Conservation (phyloP, 2,329 filamentous ascomycete genomes). For the Dactylellina leptospora region DNA sequence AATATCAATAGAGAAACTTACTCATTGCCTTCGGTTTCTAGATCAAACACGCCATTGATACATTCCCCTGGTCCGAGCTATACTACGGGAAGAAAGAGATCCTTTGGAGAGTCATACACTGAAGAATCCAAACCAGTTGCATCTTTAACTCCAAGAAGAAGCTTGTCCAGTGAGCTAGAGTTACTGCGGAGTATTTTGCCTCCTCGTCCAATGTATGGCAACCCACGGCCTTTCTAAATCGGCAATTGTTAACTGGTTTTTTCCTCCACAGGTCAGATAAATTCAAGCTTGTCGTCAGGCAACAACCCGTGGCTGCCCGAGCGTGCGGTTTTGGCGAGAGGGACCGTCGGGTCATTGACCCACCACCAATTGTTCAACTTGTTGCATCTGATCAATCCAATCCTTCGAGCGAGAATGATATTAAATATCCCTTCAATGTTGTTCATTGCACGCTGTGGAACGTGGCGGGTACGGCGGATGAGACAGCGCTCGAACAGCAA, state of each 20-base stretch:
- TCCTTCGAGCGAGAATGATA: conserved; percentile 65
- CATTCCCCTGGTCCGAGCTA: conserved; percentile 39
- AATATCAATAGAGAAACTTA: conserved; percentile 14
- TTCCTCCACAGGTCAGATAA: conserved; percentile 43
- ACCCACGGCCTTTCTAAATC: conserved; percentile 11
- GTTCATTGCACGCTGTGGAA: conserved; percentile 81
- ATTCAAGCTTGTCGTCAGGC: conserved; percentile 69
- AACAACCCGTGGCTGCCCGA: conserved; percentile 79
- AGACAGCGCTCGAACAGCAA: conserved; percentile 73
- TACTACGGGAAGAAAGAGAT: conserved; percentile 46
- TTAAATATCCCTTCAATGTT: conserved; percentile 73
- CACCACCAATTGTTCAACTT: conserved; percentile 82
- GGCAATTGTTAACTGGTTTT: too few species aligned
- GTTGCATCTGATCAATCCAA: conserved; percentile 69
- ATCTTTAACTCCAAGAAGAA: conserved; percentile 17
- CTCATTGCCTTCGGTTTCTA: conserved; percentile 8
- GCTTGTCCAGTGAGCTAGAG: conserved; percentile 45
- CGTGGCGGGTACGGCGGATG: conserved; percentile 72
- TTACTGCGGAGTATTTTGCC: conserved; percentile 43
- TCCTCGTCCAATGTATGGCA: conserved; percentile 49
- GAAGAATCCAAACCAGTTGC: conserved; percentile 28
- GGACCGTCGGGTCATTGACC: conserved; percentile 82
- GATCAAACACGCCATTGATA: conserved; percentile 42
- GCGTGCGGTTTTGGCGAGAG: conserved; percentile 85
- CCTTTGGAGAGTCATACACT: conserved; percentile 36